Evolutionary conservation across 129 eudicot species (phyloP), one percentile per base, ranked within the genome.

Genomic region (Flaveria ramosissima): DNA sequence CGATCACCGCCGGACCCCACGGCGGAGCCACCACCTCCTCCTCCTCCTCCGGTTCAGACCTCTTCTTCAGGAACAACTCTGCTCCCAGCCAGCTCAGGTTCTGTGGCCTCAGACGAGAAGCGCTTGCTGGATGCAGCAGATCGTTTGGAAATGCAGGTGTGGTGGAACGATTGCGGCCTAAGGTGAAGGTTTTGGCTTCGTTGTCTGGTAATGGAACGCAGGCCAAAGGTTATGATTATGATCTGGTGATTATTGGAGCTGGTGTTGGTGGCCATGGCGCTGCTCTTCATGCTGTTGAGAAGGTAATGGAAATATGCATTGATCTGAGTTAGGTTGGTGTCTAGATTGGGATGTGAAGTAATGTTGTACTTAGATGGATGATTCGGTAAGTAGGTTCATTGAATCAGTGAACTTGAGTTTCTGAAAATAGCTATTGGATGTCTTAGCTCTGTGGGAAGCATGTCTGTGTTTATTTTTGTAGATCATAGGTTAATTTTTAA

Each of bases 201-300:
- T 65, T 68, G 64, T 70, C 88, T 15, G 71, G 77, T 21, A 89
- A 94, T 71, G 98, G 99, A 10, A 57, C 85, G 63, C 68, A 85
- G 16, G 81, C 96, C 10, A 70, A 50, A 26, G 84, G 84, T 1
- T 94, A 86, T 63, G 99, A 94, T 75, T 94, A 94, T 46, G 99
- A 94, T 85, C 84, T 94, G 55, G 94, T 94, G 3, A 91, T 94
- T 65, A 91, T 94, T 63, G 99, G 99, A 21, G 99, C 99, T 78
- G 99, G 99, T 26, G 99, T 94, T 68, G 99, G 99, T 15, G 99
- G 99, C 23, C 99, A 94, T 41, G 99, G 99, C 26, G 99, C 99
- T 24, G 99, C 99, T 50, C 97, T 94, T 67, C 99, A 94, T 68
- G 99, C 99, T 14, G 99, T 94, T 63, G 97, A 94, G 82, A 94